Evolutionary conservation across 2,329 filamentous ascomycete genomes (phyloP), one percentile per base, ranked within the genome.

Genomic region (Mollisiaceae sp.): DNA sequence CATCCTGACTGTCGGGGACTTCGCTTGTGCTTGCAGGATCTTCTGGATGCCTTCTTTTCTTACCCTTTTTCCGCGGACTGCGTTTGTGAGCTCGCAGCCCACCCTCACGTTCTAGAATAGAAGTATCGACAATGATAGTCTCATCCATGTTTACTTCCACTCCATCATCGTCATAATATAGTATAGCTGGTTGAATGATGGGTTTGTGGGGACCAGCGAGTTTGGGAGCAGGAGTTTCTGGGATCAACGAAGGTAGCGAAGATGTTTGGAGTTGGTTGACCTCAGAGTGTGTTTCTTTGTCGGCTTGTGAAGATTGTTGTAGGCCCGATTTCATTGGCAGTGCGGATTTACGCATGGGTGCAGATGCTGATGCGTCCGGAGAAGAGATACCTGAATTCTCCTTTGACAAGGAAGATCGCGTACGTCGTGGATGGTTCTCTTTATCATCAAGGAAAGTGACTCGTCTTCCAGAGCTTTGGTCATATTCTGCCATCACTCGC

Each of bases 151-250:
- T 63, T 43, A 67, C 52, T 11, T 69, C 62, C 54, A 70, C 57
- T n/a, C 58, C 68, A 12, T 66, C 60, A 12, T 64, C 60, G 20
- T 63, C 57, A 14, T 62, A 43, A 36, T 50, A 58, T 32, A 5
- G 41, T 24, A 65, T 50, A 22, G 18, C 27, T 35, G 35, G 45
- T 18, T 36, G 20, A 54, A 36, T 22, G 47, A 64, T 22, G 38
- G 27, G 5, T 8, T 54, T 24, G 24, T 12, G 14, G 32, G 27
- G 54, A 5, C 47, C 32, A 24, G 8, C 8, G 14, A 12, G 18
- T 27, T 54, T 65, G 47, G 56, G 63, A 9, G 59, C 71, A 39
- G 72, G 73, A 12, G 73, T 75, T 57, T 75, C 73, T 14, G 73
- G 73, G 35, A 74, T 70, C 14, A 71, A 35, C 1, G 70, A 73